Base-by-base conservation (phyloP, 2,329 filamentous ascomycete species). In the Lecanoromycetidae sp. region DNA sequence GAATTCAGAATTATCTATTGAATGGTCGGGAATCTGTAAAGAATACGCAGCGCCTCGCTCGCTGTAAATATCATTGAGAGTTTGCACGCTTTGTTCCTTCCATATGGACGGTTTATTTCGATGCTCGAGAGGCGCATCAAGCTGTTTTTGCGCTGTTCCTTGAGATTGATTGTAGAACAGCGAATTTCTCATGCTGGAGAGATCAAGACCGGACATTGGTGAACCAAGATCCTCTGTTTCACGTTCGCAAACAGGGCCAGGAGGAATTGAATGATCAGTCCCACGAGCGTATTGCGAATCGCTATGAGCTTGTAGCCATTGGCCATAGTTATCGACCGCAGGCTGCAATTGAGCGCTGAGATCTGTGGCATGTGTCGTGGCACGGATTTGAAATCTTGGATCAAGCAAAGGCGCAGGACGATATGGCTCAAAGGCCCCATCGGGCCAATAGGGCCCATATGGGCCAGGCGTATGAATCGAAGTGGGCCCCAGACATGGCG, bases 391-490 rank as follows among this genome's bases (percentile, higher is more conserved):
- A 45, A 63, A 72, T 17, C 71, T 68, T 37, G 71, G 67, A 58
- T 78, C 74, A 50, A 72, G 67, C 49, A 75, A 63, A 5, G 75
- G 73, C 29, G 75, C 73, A 10, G 76, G 75, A 49, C 75, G 68
- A 59, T 79, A 79, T 10, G 76, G 74, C 30, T 74, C 72, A 54
- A 71, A 77, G 7, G 70, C 74, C n/a, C 76, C 76, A 65, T 79
- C 73, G 17, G 76, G 75, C 75, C 75, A 80, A 57, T 79, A 79
- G 23, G 75, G 75, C 0, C 76, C 76, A 60, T 75, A 79, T 4
- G 72, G 68, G 7, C 73, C 73, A 46, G 71, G 68, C 25, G 71
- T 71, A 44, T 75, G 75, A 2, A 75, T 72, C 25, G 74, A 74
- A 6, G 76, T 78, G 23, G 75, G 75, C 2, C 75, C 75, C 41